A percentile compares a stretch with the other conserved stretches of the same genome.
phyloP scores from a whole-genome alignment of 1,139 yeast species.

The Lodderomyces beijingensis region DNA sequence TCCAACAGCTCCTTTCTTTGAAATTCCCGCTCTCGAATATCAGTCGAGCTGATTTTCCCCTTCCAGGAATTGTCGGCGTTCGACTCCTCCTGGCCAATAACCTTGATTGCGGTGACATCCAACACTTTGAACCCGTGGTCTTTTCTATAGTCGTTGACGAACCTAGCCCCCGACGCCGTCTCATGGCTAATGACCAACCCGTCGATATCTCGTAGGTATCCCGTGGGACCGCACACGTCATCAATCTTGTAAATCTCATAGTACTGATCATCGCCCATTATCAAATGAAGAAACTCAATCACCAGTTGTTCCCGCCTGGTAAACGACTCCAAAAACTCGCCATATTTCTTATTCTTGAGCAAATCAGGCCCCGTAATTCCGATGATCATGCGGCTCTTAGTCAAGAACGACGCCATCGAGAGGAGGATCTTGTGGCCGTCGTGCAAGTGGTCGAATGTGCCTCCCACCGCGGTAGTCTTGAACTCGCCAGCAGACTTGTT shows the following conservation, averaged over 20 bases:
- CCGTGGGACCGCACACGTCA: slow-evolving; percentile 95
- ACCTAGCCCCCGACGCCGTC: slow-evolving; percentile 68
- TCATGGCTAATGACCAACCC: slow-evolving; percentile 80
- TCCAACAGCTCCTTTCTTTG: slow-evolving; percentile 4
- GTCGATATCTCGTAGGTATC: slow-evolving; percentile 66
- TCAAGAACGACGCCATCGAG: slow-evolving; percentile 65
- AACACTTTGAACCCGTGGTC: slow-evolving; percentile 54
- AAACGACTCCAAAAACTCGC: slow-evolving; percentile 60
- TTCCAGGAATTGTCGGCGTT: slow-evolving; percentile 47
- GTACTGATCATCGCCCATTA: slow-evolving; percentile 36
- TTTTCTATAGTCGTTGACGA: slow-evolving; percentile 60
- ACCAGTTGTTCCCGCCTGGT: slow-evolving; percentile 48
- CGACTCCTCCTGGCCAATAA: slow-evolving; percentile 58
- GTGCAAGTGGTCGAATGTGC: slow-evolving; percentile 95
- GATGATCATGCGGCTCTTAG: slow-evolving; percentile 54
- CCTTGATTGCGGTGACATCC: slow-evolving; percentile 57
- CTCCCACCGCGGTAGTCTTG: slow-evolving; percentile 67
- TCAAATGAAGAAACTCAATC: slow-evolving; percentile 38
- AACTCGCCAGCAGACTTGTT: slow-evolving; percentile 5
- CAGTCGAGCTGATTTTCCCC: slow-evolving; percentile 84
- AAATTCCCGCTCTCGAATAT: slow-evolving; percentile 27
- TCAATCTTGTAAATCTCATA: slow-evolving; percentile 54
- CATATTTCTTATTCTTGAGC: slow-evolving; percentile 68
- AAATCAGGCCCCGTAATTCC: slow-evolving; percentile 85
- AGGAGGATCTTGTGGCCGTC: slow-evolving; percentile 90